These are phyloP conservation scores for Chlamydomonas applanata DNA, from an alignment of 139 green algal species.

Conservation along the genomic window DNA sequence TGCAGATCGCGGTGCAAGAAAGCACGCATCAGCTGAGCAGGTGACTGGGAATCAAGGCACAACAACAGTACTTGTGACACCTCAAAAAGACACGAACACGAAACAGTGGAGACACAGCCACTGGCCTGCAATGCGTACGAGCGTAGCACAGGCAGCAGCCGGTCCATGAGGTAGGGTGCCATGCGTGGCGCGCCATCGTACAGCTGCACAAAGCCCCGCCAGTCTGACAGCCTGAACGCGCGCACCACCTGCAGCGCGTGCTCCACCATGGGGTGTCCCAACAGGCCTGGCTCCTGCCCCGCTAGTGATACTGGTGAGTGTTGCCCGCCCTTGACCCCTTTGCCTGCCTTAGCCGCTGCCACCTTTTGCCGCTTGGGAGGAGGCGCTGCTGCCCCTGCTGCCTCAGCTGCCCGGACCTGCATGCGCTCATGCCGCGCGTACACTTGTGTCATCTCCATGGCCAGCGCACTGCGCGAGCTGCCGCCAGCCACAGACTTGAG, in stretches of 20 bases:
- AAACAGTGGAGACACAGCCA: neutral
- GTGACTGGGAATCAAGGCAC: no score
- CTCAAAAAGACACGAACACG: no score
- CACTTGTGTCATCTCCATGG: no score
- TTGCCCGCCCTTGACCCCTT: no score
- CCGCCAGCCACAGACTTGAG: neutral
- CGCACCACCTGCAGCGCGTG: slow-evolving; percentile 3
- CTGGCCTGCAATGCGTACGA: slow-evolving; percentile 10
- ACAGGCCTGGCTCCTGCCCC: neutral
- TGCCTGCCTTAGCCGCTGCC: no score
- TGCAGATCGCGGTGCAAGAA: neutral
- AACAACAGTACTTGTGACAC: no score
- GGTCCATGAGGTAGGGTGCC: slow-evolving; percentile 68
- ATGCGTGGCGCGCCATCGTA: slow-evolving; percentile 61
- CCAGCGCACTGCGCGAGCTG: neutral
- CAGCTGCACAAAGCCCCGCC: slow-evolving; percentile 47
- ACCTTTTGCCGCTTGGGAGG: no score
- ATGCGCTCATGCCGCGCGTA: no score
- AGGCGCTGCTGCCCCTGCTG: no score
- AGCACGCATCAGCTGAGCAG: no score
- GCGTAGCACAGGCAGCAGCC: slow-evolving; percentile 30
- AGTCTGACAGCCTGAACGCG: neutral
- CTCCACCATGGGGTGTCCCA: neutral
- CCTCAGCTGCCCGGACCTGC: no score
- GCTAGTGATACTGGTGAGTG: no score